A percentile compares a stretch with the other conserved stretches of the same genome.
Conservation (phyloP, 1,284 basidiomycete genomes). For the Trametes sp. region DNA sequence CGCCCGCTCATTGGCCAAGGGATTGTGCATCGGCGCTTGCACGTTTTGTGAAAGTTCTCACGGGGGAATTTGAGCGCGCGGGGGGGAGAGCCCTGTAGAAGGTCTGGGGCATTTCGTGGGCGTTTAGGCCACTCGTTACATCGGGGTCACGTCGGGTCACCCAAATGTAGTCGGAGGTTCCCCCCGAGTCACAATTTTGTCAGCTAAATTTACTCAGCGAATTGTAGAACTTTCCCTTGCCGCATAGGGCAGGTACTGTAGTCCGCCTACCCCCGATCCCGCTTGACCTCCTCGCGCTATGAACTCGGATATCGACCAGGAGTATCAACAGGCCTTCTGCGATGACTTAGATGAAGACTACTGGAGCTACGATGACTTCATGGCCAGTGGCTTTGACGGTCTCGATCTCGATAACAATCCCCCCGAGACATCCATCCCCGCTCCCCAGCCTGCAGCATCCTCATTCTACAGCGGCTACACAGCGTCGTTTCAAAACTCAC, state of each 20-base stretch:
- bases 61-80: neutral
- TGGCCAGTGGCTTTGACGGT: neutral
- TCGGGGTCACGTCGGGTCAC: slow-evolving; percentile 13
- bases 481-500: neutral
- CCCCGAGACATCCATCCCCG: neutral
- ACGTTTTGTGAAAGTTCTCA: slow-evolving; percentile 6
- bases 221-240: too few relatives aligned
- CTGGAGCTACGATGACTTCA: too few relatives aligned
- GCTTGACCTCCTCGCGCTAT: too few relatives aligned
- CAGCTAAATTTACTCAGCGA: too few relatives aligned
- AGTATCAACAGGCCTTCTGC: too few relatives aligned
- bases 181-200: neutral
- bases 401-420: neutral
- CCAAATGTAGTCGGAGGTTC: neutral
- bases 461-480: slow-evolving; percentile 4
- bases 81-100: slow-evolving; percentile 5
- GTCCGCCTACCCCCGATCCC: too few relatives aligned
- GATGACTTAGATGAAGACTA: neutral
- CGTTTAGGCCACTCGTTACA: neutral
- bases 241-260: too few relatives aligned
- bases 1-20: neutral
- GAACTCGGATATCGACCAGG: too few relatives aligned
- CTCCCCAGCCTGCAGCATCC: neutral
- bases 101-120: slow-evolving; percentile 5
- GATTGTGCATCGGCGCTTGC: too few relatives aligned